Percentiles rank a stretch among this genome's conserved stretches.
Conservation (phyloP, 345 rosid genomes). For the Leavenworthia alabamica region DNA sequence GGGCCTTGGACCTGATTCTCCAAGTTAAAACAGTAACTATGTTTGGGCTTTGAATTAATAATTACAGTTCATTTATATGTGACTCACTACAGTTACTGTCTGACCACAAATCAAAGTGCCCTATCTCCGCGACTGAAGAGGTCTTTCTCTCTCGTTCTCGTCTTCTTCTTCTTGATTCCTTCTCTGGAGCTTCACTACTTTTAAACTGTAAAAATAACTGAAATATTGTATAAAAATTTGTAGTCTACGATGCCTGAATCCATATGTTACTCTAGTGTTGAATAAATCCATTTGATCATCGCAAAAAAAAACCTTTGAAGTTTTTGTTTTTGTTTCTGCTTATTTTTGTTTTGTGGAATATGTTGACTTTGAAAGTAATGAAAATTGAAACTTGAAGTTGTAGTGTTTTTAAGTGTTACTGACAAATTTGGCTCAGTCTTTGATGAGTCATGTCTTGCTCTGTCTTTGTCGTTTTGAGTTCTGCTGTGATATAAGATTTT, state of each 20-base stretch:
- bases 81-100: not conserved
- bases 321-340: not conserved
- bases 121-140: constrained; percentile 8
- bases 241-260: not conserved
- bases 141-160: too few relatives aligned
- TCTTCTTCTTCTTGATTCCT: not conserved
- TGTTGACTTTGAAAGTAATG: not conserved
- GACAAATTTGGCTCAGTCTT: too few relatives aligned
- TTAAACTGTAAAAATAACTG: not conserved
- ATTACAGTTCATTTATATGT: not conserved
- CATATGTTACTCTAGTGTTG: not conserved
- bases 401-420: too few relatives aligned
- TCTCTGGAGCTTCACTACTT: constrained; percentile 1
- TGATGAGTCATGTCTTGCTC: not conserved
- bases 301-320: not conserved
- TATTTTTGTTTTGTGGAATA: not conserved
- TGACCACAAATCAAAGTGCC: not conserved
- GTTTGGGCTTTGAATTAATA: too few relatives aligned
- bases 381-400: not conserved
- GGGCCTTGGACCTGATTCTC: not conserved
- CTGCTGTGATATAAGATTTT: not conserved
- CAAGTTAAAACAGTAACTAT: too few relatives aligned
- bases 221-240: too few relatives aligned
- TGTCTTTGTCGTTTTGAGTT: not conserved
- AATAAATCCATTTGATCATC: not conserved